phyloP scores from a whole-genome alignment of 2,329 filamentous ascomycete genomes.

The Aspergillus transmontanensis region DNA sequence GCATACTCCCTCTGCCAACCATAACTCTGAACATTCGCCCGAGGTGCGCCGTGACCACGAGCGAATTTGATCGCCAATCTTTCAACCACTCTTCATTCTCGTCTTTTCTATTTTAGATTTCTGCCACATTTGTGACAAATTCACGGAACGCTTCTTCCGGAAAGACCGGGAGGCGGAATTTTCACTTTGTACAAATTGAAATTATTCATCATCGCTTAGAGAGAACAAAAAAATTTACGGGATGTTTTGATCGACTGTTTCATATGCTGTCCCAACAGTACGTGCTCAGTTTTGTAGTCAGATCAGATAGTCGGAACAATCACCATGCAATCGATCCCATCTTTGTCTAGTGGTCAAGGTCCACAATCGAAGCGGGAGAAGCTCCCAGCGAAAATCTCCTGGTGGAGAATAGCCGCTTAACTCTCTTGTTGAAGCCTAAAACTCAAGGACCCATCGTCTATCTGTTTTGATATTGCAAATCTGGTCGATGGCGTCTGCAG shows the following conservation, averaged over 20 bases:
- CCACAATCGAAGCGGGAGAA: conserved; percentile 44
- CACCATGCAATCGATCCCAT: conserved; percentile 13
- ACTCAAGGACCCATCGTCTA: conserved; percentile 16
- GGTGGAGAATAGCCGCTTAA: conserved; percentile 32
- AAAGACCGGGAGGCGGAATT: conserved; percentile 2
- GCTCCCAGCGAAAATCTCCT: conserved; percentile 36
- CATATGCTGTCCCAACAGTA: background rate
- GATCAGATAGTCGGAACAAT: conserved; percentile 17
- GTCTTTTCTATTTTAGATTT: conserved; percentile 3
- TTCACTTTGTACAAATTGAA: background rate
- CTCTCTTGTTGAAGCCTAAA: conserved; percentile 19
- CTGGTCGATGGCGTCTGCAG: background rate
- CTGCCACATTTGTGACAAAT: conserved; percentile 8
- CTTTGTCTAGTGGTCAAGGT: conserved; percentile 25
- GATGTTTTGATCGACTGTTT: background rate
- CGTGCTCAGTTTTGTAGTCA: background rate
- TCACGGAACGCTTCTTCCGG: conserved; percentile 10
- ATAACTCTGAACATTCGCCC: conserved; percentile 1
- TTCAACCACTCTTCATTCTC: background rate
- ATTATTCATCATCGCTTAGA: background rate
- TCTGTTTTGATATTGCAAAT: background rate
- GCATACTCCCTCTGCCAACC: conserved; percentile 4
- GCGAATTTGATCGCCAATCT: background rate
- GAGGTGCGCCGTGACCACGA: conserved; percentile 14
- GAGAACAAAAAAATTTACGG: background rate